phyloP scores from a whole-genome alignment of 495 filamentous ascomycete species.

The Eremomyces bilateralis region DNA sequence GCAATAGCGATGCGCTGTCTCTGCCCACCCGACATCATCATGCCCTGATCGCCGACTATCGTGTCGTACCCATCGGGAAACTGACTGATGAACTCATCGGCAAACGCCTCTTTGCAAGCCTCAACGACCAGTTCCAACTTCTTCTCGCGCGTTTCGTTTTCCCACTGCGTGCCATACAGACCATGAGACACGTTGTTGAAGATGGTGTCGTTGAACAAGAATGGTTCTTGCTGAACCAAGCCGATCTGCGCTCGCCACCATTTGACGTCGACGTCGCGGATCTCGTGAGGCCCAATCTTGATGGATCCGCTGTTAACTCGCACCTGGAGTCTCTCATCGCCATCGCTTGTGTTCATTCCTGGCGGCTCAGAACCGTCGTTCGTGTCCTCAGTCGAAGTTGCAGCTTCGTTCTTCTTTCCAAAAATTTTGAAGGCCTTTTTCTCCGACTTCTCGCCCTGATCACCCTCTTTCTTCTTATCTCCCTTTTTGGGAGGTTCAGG shows the following conservation, averaged over 20 bases:
- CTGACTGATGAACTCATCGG: slow-evolving; percentile 25
- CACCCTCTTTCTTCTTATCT: neutral
- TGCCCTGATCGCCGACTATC: slow-evolving; percentile 14
- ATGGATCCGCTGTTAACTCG: slow-evolving; percentile 6
- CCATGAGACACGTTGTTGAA: slow-evolving; percentile 15
- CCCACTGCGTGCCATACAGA: slow-evolving; percentile 10
- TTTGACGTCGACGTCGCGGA: slow-evolving; percentile 11
- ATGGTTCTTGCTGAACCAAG: slow-evolving; percentile 16
- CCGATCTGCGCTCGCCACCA: slow-evolving; percentile 17
- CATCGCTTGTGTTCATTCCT: neutral
- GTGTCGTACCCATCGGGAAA: slow-evolving; percentile 19
- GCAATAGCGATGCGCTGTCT: slow-evolving; percentile 16
- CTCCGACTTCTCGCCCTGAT: neutral
- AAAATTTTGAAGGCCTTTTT: neutral
- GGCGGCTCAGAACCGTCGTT: neutral
- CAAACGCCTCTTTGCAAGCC: slow-evolving; percentile 13
- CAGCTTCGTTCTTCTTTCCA: neutral
- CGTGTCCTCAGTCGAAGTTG: slow-evolving; percentile 1
- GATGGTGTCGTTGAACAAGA: slow-evolving; percentile 17
- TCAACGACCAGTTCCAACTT: slow-evolving; percentile 11
- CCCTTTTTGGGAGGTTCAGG: neutral
- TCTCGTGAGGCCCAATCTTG: slow-evolving; percentile 8
- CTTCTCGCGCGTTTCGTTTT: slow-evolving; percentile 9
- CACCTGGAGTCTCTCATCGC: neutral
- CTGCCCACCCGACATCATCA: slow-evolving; percentile 14